phyloP scores from a whole-genome alignment of 2,329 filamentous ascomycete genomes.

The Ophiostoma montium region DNA sequence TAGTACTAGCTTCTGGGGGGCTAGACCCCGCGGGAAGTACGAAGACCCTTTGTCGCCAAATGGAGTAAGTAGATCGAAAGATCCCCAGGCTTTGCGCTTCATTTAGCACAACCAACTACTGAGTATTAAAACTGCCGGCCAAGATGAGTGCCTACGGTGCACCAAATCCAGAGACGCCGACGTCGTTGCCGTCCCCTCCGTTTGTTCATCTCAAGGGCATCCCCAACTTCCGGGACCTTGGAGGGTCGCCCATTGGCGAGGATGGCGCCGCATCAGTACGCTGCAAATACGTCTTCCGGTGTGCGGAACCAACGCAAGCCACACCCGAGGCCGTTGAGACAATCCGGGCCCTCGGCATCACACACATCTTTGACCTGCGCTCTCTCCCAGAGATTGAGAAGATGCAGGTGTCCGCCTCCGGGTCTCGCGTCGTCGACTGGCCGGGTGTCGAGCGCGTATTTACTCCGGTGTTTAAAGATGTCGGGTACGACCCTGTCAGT shows the following conservation, averaged over 20 bases:
- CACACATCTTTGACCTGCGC: slow-evolving; percentile 54
- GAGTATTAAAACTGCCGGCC: too few relatives aligned
- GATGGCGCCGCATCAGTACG: background rate
- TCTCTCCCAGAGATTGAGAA: slow-evolving; percentile 43
- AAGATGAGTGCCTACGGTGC: background rate
- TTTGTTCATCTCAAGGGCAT: slow-evolving; percentile 42
- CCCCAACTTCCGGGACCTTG: slow-evolving; percentile 55
- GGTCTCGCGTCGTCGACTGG: slow-evolving; percentile 25
- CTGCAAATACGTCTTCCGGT: slow-evolving; percentile 43
- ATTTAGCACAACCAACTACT: too few relatives aligned
- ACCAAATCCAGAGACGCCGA: slow-evolving; percentile 3
- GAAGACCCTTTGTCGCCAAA: too few relatives aligned
- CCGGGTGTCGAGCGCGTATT: slow-evolving; percentile 42
- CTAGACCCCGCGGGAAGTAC: too few relatives aligned
- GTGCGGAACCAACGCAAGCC: slow-evolving; percentile 49
- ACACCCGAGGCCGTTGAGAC: slow-evolving; percentile 36
- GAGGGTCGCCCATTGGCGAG: slow-evolving; percentile 35
- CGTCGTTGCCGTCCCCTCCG: slow-evolving; percentile 25
- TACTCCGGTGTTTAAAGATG: slow-evolving; percentile 48
- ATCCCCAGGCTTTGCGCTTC: too few relatives aligned
- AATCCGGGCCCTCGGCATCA: slow-evolving; percentile 44
- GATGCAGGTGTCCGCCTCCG: slow-evolving; percentile 20
- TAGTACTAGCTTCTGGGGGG: too few relatives aligned
- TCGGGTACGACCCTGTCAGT: slow-evolving; percentile 47
- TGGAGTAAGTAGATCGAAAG: too few relatives aligned